These are phyloP conservation scores for Scenedesmus sp. DNA, from an alignment of 163 green algal species.

Conservation along the genomic window DNA sequence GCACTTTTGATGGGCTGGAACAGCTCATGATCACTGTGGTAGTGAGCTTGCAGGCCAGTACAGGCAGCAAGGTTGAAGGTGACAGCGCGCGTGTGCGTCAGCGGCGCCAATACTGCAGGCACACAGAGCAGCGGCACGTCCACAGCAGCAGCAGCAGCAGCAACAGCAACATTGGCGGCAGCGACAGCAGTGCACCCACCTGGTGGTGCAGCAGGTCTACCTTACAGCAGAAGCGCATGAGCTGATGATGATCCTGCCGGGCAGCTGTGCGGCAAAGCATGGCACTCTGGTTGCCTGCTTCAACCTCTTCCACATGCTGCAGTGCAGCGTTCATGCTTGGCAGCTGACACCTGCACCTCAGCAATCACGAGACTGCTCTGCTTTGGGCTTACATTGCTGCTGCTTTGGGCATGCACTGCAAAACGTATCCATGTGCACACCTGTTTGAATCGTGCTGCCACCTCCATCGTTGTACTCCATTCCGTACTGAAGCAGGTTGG, in stretches of 20 bases:
- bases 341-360: neutral
- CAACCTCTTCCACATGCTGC: too few relatives aligned
- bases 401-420: too few relatives aligned
- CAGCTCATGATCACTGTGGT: conserved; percentile 22
- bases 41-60: conserved; percentile 23
- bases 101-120: neutral
- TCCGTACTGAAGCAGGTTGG: neutral
- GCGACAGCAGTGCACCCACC: neutral
- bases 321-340: too few relatives aligned
- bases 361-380: too few relatives aligned
- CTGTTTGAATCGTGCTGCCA: conserved; percentile 13
- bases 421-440: neutral
- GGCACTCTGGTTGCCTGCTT: too few relatives aligned
- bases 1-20: conserved; percentile 25
- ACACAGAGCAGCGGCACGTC: neutral
- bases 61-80: conserved; percentile 19
- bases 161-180: neutral
- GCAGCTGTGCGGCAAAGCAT: too few relatives aligned
- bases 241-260: too few relatives aligned
- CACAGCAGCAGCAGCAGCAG: neutral
- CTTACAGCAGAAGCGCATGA: neutral
- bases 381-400: neutral
- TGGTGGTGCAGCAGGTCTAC: neutral
- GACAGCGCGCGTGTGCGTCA: neutral
- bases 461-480: neutral